Conservation (phyloP, 805 yeast species). For the Candida dajiaensis region DNA sequence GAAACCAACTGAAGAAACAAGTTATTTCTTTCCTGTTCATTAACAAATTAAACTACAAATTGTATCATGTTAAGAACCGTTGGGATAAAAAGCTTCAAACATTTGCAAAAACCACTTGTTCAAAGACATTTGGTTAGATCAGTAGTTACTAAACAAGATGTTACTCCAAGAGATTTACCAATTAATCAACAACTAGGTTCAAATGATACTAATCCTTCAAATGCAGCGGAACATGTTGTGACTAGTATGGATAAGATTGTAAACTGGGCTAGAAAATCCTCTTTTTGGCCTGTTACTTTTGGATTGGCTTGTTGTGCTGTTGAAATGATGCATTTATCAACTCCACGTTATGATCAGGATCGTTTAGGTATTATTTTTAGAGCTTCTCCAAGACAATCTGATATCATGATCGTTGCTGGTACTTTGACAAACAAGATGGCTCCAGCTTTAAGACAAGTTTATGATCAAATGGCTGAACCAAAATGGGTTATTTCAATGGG, state of each 20-base stretch:
- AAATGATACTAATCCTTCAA: slow-evolving; percentile 35
- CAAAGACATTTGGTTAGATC: slow-evolving; percentile 6
- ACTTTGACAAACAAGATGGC: slow-evolving; percentile 92
- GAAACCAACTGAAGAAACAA: too few relatives aligned
- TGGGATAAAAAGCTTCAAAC: not conserved
- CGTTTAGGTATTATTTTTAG: slow-evolving; percentile 89
- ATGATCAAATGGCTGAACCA: slow-evolving; percentile 93
- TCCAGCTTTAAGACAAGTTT: slow-evolving; percentile 86
- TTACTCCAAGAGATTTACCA: slow-evolving; percentile 16
- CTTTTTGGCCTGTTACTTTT: slow-evolving; percentile 91
- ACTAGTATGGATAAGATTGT: slow-evolving; percentile 78
- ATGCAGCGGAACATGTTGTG: slow-evolving; percentile 71
- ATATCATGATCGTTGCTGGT: slow-evolving; percentile 89
- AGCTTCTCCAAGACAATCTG: slow-evolving; percentile 90
- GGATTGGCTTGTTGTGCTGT: slow-evolving; percentile 93
- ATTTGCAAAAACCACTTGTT: not conserved
- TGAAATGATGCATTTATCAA: slow-evolving; percentile 91
- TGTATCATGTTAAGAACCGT: not conserved
- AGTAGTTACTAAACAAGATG: slow-evolving; percentile 11
- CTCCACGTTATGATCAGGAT: slow-evolving; percentile 90
- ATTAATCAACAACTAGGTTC: slow-evolving; percentile 19
- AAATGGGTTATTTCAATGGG: slow-evolving; percentile 96
- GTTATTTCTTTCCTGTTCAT: too few relatives aligned
- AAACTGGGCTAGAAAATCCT: slow-evolving; percentile 88
- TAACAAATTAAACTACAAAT: not conserved